A percentile compares a stretch with the other conserved stretches of the same genome.
These are phyloP conservation scores for Clonostachys sp. DNA, from an alignment of 2,329 filamentous ascomycete species.

Conservation along the genomic window DNA sequence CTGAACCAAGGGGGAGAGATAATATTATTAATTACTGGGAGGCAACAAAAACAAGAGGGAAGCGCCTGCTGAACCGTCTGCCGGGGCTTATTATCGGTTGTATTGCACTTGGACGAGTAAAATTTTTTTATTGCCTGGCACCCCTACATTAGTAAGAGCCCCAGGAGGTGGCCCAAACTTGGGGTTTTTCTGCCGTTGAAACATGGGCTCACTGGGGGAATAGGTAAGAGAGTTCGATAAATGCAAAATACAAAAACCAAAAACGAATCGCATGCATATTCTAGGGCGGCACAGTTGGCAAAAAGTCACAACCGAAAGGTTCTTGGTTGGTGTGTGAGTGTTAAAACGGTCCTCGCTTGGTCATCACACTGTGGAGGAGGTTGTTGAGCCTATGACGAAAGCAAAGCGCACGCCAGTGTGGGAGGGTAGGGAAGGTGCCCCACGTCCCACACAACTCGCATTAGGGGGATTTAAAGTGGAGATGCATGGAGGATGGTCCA, in stretches of 20 bases:
- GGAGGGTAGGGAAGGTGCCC: slow-evolving; percentile 1
- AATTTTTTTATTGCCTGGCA: too few relatives aligned
- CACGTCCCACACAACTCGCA: neutral
- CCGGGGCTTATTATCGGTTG: too few relatives aligned
- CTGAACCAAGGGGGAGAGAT: too few relatives aligned
- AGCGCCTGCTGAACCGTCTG: too few relatives aligned
- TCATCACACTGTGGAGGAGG: slow-evolving; percentile 2
- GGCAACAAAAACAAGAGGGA: too few relatives aligned
- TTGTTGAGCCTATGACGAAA: slow-evolving; percentile 4
- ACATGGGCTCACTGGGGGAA: neutral
- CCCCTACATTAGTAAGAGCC: too few relatives aligned
- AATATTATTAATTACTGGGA: too few relatives aligned
- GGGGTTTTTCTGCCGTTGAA: neutral
- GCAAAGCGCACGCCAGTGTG: slow-evolving; percentile 1
- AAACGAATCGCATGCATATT: neutral
- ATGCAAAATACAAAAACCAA: neutral
- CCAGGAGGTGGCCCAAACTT: too few relatives aligned
- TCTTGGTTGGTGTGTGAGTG: too few relatives aligned
- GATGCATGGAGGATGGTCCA: too few relatives aligned
- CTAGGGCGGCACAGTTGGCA: neutral
- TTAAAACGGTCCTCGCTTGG: slow-evolving; percentile 4
- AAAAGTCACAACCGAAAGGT: neutral
- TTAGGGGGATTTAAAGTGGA: neutral
- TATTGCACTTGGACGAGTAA: too few relatives aligned
- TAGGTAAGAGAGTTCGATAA: neutral